Evolutionary conservation across 2,329 filamentous ascomycete genomes (phyloP).

Genomic region (Aspergillus melleus): DNA sequence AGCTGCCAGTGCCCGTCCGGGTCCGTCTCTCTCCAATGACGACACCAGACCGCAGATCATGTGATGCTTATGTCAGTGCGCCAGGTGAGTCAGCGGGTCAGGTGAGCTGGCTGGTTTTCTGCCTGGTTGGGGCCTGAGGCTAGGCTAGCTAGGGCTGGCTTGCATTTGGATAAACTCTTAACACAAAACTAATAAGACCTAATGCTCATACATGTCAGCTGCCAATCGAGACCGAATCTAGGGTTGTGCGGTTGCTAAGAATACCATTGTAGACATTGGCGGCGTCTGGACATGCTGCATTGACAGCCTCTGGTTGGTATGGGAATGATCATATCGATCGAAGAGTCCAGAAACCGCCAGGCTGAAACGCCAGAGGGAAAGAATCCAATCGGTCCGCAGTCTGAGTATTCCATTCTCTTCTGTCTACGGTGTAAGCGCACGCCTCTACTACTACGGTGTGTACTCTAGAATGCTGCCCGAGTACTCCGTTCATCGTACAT

Average conservation of each 20-base stretch:
- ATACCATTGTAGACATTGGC: not conserved
- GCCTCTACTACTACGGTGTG: too few relatives aligned
- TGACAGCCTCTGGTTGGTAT: not conserved
- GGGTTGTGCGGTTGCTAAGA: not conserved
- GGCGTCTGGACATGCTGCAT: not conserved
- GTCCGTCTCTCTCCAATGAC: constrained; percentile 8
- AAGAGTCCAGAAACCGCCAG: not conserved
- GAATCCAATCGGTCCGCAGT: not conserved
- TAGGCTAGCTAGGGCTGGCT: not conserved
- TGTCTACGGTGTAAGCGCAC: not conserved
- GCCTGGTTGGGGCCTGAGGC: not conserved
- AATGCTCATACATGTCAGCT: not conserved
- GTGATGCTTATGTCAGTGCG: constrained; percentile 3
- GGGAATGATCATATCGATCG: not conserved
- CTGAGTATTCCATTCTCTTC: not conserved
- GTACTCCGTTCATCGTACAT: too few relatives aligned
- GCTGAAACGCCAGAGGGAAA: not conserved
- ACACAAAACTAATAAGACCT: not conserved
- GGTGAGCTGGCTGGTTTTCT: constrained; percentile 1
- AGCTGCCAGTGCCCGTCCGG: not conserved
- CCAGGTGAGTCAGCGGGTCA: constrained; percentile 11
- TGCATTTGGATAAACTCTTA: not conserved
- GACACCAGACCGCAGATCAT: constrained; percentile 10
- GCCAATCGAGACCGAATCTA: not conserved
- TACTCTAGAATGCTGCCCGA: not conserved